Evolutionary conservation across 495 filamentous ascomycete species (phyloP).

Genomic region (Aspergillus nanangensis): DNA sequence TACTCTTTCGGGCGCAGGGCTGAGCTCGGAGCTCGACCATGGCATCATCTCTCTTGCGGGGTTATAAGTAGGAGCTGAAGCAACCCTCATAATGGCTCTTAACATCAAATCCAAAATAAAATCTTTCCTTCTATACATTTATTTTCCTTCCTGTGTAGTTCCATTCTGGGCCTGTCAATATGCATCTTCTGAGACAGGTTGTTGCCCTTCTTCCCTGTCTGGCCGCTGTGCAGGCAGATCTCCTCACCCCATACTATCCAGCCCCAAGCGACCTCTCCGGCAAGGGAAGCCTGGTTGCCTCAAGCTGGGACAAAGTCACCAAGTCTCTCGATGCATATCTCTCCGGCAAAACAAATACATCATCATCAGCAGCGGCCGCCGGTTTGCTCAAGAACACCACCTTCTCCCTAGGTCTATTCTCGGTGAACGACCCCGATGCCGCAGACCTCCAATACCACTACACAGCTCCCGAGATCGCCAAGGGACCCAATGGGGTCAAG

Average conservation of each 20-base stretch:
- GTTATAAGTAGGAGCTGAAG: not conserved
- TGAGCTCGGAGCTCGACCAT: not conserved
- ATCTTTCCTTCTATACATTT: not conserved
- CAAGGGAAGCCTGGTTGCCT: slow-evolving; percentile 26
- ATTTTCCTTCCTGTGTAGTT: not conserved
- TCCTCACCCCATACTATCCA: slow-evolving; percentile 30
- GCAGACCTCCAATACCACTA: slow-evolving; percentile 31
- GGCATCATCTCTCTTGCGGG: not conserved
- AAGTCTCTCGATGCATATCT: too few species aligned
- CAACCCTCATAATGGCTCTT: too few species aligned
- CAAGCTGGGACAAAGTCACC: slow-evolving; percentile 38
- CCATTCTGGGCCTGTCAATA: slow-evolving; percentile 1
- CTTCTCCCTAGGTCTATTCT: slow-evolving; percentile 38
- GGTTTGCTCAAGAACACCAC: slow-evolving; percentile 35
- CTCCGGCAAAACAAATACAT: too few species aligned
- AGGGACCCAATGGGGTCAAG: slow-evolving; percentile 18
- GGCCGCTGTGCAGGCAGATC: slow-evolving; percentile 20
- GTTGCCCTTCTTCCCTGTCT: slow-evolving; percentile 5
- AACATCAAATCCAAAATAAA: too few species aligned
- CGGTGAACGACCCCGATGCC: slow-evolving; percentile 29
- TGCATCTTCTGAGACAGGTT: not conserved
- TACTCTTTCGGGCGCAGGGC: not conserved
- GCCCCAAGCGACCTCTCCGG: slow-evolving; percentile 32
- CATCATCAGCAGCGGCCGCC: too few species aligned
- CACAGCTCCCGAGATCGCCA: slow-evolving; percentile 9